Percentiles rank a stretch among this genome's conserved stretches.
Conservation (phyloP, 805 yeast species). For the Schizosaccharomyces octosporus region DNA sequence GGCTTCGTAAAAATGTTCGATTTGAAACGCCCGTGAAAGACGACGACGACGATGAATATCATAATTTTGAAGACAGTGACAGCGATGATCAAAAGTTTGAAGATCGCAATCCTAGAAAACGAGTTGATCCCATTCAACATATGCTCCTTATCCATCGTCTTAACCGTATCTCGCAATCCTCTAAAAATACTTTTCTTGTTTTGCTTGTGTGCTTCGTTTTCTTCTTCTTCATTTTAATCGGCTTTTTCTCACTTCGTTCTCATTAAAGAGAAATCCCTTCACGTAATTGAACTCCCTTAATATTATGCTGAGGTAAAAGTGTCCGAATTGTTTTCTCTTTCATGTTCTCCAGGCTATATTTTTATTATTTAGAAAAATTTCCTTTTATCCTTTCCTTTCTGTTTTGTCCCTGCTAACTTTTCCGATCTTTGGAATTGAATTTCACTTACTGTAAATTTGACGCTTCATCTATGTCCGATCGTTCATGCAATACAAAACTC, state of each 20-base stretch:
- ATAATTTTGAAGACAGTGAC: not conserved
- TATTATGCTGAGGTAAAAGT: no score
- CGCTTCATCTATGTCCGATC: no score
- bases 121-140: not conserved
- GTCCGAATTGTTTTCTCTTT: no score
- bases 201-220: not conserved
- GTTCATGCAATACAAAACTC: no score
- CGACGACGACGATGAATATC: not conserved
- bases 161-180: not conserved
- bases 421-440: no score
- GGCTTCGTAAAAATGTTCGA: not conserved
- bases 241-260: not conserved
- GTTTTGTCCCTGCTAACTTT: no score
- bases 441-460: no score
- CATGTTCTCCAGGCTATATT: no score
- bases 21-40: not conserved
- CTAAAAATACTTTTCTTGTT: not conserved
- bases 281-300: no score
- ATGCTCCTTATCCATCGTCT: not conserved
- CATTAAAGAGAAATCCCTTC: not conserved
- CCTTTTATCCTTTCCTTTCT: no score
- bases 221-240: not conserved
- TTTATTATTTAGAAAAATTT: no score
- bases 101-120: not conserved
- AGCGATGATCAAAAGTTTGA: not conserved